Evolutionary conservation across 1,284 basidiomycete genomes (phyloP).

Genomic region (Amylostereum areolatum): DNA sequence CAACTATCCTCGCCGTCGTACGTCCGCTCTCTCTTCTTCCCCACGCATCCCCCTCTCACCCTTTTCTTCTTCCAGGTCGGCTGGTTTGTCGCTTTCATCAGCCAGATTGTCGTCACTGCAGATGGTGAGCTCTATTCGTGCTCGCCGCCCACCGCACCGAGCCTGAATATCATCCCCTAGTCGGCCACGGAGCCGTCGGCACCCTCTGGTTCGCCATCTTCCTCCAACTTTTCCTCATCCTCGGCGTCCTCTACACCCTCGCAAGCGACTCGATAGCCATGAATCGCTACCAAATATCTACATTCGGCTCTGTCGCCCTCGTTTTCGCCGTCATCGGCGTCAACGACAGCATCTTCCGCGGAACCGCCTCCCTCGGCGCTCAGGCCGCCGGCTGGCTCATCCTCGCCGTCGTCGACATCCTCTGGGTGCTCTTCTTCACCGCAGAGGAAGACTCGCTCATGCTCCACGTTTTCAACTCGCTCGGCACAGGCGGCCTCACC

Average conservation of each 20-base stretch:
- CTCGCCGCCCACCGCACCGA: too few species aligned
- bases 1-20: slow-evolving; percentile 76
- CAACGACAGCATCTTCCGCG: slow-evolving; percentile 57
- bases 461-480: slow-evolving; percentile 78
- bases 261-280: slow-evolving; percentile 80
- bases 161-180: slow-evolving; percentile 15
- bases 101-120: slow-evolving; percentile 65
- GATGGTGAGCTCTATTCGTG: slow-evolving; percentile 39
- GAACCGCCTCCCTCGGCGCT: slow-evolving; percentile 57
- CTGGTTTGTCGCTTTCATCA: slow-evolving; percentile 92
- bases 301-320: slow-evolving; percentile 82
- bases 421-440: slow-evolving; percentile 96
- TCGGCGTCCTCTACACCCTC: slow-evolving; percentile 77
- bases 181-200: slow-evolving; percentile 48
- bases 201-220: slow-evolving; percentile 91
- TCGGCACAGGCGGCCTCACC: slow-evolving; percentile 83
- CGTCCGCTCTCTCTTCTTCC: slow-evolving; percentile 22
- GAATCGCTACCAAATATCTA: slow-evolving; percentile 83
- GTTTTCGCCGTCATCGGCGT: slow-evolving; percentile 84
- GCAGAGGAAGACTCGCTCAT: slow-evolving; percentile 89
- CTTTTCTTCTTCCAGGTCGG: slow-evolving; percentile 48
- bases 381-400: slow-evolving; percentile 94
- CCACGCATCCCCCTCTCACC: slow-evolving; percentile 2
- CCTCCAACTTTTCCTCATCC: slow-evolving; percentile 77
- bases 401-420: slow-evolving; percentile 82